Base-by-base conservation (phyloP, 176 grass and related monocot species). In the Pontederia crassipes region DNA sequence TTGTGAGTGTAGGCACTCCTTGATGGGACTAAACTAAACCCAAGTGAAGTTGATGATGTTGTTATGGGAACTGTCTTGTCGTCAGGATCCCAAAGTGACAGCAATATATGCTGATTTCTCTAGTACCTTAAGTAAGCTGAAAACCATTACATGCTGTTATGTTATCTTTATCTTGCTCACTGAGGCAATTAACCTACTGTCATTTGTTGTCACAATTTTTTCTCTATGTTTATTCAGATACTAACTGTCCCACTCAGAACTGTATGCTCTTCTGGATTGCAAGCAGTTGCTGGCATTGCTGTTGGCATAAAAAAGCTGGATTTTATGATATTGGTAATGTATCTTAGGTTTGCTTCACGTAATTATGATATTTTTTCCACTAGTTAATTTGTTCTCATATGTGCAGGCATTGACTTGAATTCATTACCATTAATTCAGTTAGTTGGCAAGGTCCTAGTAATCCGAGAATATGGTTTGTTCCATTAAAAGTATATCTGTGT, bases 211-310 rank as follows among this genome's bases (percentile, higher is more conserved):
- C 50, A 76, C 61, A 26, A 70, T 4, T 65, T 77, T 64, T 48
- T 66, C 18, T 40, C 11, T 70, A 71, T 80, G 54, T 8, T 45
- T 47, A 65, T 60, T 4, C 72, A 98, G 87, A 98, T 29, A 88
- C 20, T 74, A 4, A 24, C 20, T 24, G 84, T 98, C 75, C 87
- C 84, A 78, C 87, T 98, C 49, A 98, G 77, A 79, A 92, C 93
- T 62, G 81, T 89, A 59, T 97, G 93, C 63, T 92, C 93, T 2
- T 97, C 84, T 74, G 93, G 93, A 10, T 87, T 97, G 78, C 87
- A 97, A 76, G 93, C 93, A 61, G 84, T 91, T 71, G 81, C 93
- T 49, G 82, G 92, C 81, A 71, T 97, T 80, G 93, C 93, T 29
- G 32, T 81, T 74, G 74, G 70, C 74, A 97, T 97, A 24, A 24